phyloP scores from a whole-genome alignment of 148 eudicot genomes.

The Vaccinium darrowii region DNA sequence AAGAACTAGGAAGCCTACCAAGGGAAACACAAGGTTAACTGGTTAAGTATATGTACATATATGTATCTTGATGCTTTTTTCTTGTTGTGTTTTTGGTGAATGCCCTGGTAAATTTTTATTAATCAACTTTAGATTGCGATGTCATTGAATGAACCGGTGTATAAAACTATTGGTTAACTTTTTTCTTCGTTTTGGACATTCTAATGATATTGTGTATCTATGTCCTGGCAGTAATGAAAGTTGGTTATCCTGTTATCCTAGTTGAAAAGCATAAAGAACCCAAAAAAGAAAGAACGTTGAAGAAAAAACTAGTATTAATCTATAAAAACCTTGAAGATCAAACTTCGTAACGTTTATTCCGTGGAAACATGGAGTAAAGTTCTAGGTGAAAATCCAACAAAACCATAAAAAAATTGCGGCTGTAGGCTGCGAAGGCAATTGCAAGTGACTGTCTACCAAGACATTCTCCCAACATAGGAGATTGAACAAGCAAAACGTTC shows the following conservation, averaged over 20 bases:
- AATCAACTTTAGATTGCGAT: neutral
- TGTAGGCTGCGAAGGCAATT: neutral
- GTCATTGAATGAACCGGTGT: neutral
- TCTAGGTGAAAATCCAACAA: neutral
- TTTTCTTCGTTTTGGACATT: neutral
- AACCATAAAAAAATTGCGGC: neutral
- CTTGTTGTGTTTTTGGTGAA: neutral
- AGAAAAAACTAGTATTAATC: neutral
- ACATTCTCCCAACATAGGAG: slow-evolving; percentile 7
- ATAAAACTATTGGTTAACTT: neutral
- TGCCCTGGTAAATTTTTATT: neutral
- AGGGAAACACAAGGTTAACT: neutral
- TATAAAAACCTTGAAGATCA: neutral
- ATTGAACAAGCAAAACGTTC: neutral
- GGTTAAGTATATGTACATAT: neutral
- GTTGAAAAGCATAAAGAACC: neutral
- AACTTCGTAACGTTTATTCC: neutral
- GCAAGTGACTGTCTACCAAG: neutral
- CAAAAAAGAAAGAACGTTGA: neutral
- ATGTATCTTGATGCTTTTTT: neutral
- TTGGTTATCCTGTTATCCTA: neutral
- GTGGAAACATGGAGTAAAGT: neutral
- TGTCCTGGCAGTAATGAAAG: neutral
- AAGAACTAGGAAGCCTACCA: neutral
- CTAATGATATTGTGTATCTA: neutral